Evolutionary conservation across 1,284 basidiomycete genomes (phyloP), one percentile per base, ranked within the genome.

Genomic region (Trichosporon sp.): DNA sequence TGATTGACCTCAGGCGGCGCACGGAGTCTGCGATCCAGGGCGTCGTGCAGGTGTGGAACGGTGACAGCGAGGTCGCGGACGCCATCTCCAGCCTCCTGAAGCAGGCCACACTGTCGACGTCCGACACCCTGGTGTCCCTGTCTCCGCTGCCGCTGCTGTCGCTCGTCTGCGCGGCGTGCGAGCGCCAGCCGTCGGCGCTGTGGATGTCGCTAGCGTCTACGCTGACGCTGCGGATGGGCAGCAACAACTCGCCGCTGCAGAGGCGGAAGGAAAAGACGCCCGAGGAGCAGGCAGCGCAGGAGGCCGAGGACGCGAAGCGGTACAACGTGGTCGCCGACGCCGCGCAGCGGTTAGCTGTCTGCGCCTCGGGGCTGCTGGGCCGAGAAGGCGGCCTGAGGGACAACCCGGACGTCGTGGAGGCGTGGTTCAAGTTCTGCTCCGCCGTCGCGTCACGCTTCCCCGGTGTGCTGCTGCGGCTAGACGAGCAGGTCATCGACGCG

Each of bases 321-420:
- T 82, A 80, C 80, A 73, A 73, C 42, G 71, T 79, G 0, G 76
- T 82, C 4, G 80, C 73, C 2, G 78, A 80, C 70, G 87, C 87
- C 0, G 81, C 92, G 0, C 86, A 87, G 0, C 83, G 88, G 1
- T 75, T 94, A 53, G 78, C 92, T 25, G 86, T 88, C 68, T 86
- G 88, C n/a, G 88, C 88, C 0, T 78, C 93, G 70, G 79, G 77
- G 4, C 80, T 86, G 60, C 83, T 95, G 23, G 84, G 87, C 0
- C 85, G 85, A 53, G 85, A 87, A 0, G 88, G 87, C 0, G 88
- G 86, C 7, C 92, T 70, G 92, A 92, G 74, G 71, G 68, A 84
- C 76, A 91, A 95, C 77, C 93, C 93, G 0, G 93, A 95, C 78
- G 88, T 95, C 29, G 91, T 93, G 1, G 92, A 93, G 78, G 89